Conservation (phyloP, 2,329 filamentous ascomycete species). For the Ascosphaera pollenicola region DNA sequence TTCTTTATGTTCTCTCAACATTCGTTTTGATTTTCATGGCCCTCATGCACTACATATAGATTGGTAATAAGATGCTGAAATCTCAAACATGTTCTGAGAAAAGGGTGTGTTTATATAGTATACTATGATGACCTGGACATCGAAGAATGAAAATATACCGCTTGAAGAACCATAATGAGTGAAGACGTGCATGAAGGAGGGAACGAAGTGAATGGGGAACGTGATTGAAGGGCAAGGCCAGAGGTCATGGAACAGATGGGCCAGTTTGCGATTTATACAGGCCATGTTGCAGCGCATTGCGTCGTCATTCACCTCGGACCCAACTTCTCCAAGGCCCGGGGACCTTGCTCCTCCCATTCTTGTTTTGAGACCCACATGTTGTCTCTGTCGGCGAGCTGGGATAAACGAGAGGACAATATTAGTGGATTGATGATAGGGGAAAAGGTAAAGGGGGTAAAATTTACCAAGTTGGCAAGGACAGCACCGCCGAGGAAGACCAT, state of each 20-base stretch:
- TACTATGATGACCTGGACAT: too few species aligned
- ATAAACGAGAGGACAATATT: constrained; percentile 2
- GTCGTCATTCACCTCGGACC: constrained; percentile 47
- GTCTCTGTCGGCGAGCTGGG: constrained; percentile 84
- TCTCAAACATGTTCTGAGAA: too few species aligned
- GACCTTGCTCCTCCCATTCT: constrained; percentile 89
- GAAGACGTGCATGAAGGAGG: too few species aligned
- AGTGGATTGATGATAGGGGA: neutral
- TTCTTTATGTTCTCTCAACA: too few species aligned
- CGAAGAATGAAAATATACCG: too few species aligned
- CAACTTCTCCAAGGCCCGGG: constrained; percentile 70
- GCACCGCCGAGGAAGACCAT: constrained; percentile 99
- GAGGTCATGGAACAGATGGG: neutral
- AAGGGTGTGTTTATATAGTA: too few species aligned
- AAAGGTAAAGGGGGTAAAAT: constrained; percentile 7
- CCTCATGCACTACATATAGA: too few species aligned
- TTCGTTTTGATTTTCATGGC: too few species aligned
- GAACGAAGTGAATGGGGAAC: too few species aligned
- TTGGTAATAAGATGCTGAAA: too few species aligned
- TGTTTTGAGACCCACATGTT: constrained; percentile 97
- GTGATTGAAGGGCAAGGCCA: too few species aligned
- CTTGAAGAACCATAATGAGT: too few species aligned
- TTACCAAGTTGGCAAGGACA: constrained; percentile 77
- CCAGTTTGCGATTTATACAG: neutral
- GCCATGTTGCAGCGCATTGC: neutral